phyloP scores from a whole-genome alignment of 768 basidiomycete genomes.

The Boletus rubescentipes region DNA sequence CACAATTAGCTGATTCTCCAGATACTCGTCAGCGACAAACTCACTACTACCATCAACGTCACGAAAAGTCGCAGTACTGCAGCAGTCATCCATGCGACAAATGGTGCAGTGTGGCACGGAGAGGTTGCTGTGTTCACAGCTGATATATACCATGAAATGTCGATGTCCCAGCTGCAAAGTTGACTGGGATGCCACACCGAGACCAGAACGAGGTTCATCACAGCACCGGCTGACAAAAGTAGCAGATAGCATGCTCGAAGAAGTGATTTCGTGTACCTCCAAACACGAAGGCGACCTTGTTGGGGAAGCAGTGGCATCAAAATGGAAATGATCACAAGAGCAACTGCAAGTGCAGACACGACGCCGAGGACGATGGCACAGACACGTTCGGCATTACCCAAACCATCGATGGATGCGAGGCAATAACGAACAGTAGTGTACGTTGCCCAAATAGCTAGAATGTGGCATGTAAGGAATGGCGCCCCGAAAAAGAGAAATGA shows the following conservation, averaged over 20 bases:
- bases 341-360: conserved; percentile 22
- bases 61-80: conserved; percentile 52
- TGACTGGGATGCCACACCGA: conserved; percentile 49
- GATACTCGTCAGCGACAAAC: conserved; percentile 25
- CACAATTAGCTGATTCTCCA: conserved; percentile 4
- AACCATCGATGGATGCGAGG: conserved; percentile 50
- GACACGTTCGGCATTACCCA: conserved; percentile 42
- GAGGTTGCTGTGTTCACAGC: conserved; percentile 21
- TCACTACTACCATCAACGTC: conserved; percentile 53
- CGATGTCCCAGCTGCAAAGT: conserved; percentile 65
- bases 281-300: conserved; percentile 8
- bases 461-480: neutral
- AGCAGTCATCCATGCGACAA: conserved; percentile 55
- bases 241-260: conserved; percentile 46
- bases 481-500: conserved; percentile 1
- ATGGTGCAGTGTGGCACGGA: conserved; percentile 25
- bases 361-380: conserved; percentile 28
- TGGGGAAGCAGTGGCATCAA: conserved; percentile 40
- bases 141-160: conserved; percentile 60
- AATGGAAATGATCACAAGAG: conserved; percentile 35
- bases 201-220: conserved; percentile 55
- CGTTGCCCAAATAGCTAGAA: conserved; percentile 53
- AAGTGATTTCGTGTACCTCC: conserved; percentile 13
- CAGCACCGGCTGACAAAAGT: conserved; percentile 50
- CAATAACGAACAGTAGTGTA: conserved; percentile 69